Conservation (phyloP, 192 early-diverging fungal species). For the Coemansia furcata region DNA sequence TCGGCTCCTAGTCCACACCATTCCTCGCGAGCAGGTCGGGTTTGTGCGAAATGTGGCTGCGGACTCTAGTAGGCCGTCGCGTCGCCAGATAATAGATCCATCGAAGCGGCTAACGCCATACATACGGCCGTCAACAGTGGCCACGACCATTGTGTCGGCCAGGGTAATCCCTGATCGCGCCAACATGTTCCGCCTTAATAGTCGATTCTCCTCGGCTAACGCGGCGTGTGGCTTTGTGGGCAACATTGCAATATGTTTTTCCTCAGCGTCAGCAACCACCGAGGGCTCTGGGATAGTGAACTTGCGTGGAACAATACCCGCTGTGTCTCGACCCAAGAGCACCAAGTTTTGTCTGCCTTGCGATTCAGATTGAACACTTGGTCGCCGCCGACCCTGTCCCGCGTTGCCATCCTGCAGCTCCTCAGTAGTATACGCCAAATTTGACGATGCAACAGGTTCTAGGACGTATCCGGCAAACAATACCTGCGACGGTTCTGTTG, state of each 20-base stretch:
- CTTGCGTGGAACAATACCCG: conserved; percentile 45
- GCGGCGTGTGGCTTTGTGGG: conserved; percentile 34
- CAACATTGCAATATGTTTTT: conserved; percentile 42
- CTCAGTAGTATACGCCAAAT: not conserved
- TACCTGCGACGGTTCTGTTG: not conserved
- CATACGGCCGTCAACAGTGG: conserved; percentile 47
- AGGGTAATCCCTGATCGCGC: conserved; percentile 33
- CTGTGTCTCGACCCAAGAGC: conserved; percentile 26
- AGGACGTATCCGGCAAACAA: not conserved
- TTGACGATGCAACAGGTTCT: not conserved
- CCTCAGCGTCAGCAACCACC: conserved; percentile 42
- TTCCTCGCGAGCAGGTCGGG: conserved; percentile 18
- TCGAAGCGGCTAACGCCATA: conserved; percentile 43
- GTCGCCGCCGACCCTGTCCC: conserved; percentile 1
- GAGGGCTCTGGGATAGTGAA: conserved; percentile 49
- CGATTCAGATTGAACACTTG: not conserved
- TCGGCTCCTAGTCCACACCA: conserved; percentile 36
- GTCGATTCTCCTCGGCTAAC: conserved; percentile 25
- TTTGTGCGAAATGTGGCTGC: conserved; percentile 2
- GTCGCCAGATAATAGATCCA: conserved; percentile 48
- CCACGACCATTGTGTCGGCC: conserved; percentile 44
- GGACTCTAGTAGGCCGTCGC: conserved; percentile 22
- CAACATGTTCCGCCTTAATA: conserved; percentile 36
- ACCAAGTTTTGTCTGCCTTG: conserved; percentile 7
- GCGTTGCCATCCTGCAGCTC: not conserved